Conservation (phyloP, 2,329 filamentous ascomycete genomes). For the Neoarthrinium moseri region DNA sequence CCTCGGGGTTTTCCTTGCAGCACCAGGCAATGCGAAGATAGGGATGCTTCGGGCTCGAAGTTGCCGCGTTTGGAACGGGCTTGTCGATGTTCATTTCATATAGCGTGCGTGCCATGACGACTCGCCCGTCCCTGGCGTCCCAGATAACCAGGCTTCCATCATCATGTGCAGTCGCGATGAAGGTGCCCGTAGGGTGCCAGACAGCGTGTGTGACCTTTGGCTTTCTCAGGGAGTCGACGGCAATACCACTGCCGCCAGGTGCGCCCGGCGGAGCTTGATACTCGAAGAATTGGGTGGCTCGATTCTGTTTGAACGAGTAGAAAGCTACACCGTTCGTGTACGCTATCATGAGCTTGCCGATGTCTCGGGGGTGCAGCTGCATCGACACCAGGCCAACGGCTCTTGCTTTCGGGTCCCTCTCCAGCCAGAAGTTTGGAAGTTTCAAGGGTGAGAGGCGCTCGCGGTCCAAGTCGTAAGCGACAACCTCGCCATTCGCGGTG, state of each 20-base stretch:
- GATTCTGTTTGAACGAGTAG: constrained; percentile 93
- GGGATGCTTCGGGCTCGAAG: constrained; percentile 65
- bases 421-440: constrained; percentile 84
- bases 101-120: constrained; percentile 81
- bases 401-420: constrained; percentile 66
- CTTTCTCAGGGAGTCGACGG: constrained; percentile 60
- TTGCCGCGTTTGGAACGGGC: constrained; percentile 50
- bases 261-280: constrained; percentile 81
- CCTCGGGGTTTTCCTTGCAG: constrained; percentile 89
- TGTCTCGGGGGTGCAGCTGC: constrained; percentile 85
- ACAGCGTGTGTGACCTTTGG: constrained; percentile 79
- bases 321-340: constrained; percentile 85
- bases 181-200: constrained; percentile 95
- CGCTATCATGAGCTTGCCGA: constrained; percentile 87
- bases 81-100: constrained; percentile 72
- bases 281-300: constrained; percentile 74
- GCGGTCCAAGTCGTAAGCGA: constrained; percentile 91
- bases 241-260: constrained; percentile 73
- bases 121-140: constrained; percentile 85
- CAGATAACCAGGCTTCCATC: constrained; percentile 92
- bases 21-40: constrained; percentile 86
- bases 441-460: constrained; percentile 72
- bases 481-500: constrained; percentile 76
- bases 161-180: constrained; percentile 82
- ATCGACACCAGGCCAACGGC: constrained; percentile 67